Percentiles rank a stretch among this genome's conserved stretches.
These are phyloP conservation scores for Hyaloperonospora brassicae DNA, from an alignment of 352 stramenopile species.

Conservation along the genomic window DNA sequence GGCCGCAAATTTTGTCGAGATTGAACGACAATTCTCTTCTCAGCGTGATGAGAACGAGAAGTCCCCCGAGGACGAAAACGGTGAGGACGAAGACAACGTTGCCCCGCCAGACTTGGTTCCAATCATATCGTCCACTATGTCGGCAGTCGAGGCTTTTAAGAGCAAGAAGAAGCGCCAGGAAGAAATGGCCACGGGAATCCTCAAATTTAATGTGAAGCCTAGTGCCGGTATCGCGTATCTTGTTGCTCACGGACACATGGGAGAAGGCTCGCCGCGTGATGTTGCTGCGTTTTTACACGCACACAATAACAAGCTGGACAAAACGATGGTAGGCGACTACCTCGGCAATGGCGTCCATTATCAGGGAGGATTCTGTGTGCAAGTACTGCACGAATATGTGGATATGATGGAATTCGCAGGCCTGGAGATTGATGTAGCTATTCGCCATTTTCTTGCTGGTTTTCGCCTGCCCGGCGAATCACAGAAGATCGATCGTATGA, in stretches of 20 bases:
- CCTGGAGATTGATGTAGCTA: slow-evolving; percentile 94
- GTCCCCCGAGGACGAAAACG: slow-evolving; percentile 28
- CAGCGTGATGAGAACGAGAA: slow-evolving; percentile 20
- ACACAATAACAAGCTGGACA: slow-evolving; percentile 90
- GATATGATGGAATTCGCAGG: slow-evolving; percentile 93
- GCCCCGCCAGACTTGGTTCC: slow-evolving; percentile 19
- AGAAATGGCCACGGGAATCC: slow-evolving; percentile 92
- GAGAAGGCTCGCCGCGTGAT: slow-evolving; percentile 83
- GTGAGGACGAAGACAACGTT: slow-evolving; percentile 41
- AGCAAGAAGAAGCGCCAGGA: slow-evolving; percentile 94
- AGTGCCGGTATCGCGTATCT: slow-evolving; percentile 89
- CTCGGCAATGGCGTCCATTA: slow-evolving; percentile 95
- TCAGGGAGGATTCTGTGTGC: slow-evolving; percentile 86
- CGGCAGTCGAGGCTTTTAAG: slow-evolving; percentile 92
- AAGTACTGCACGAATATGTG: slow-evolving; percentile 95
- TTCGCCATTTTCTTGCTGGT: slow-evolving; percentile 94
- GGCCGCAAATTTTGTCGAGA: slow-evolving; percentile 69
- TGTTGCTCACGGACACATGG: slow-evolving; percentile 87
- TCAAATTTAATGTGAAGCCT: slow-evolving; percentile 98
- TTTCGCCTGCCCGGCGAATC: slow-evolving; percentile 98
- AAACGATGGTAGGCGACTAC: slow-evolving; percentile 96
- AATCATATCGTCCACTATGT: slow-evolving; percentile 43
- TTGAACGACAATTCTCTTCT: slow-evolving; percentile 35
- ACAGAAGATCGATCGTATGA: slow-evolving; percentile 99
- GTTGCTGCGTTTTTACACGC: slow-evolving; percentile 93